These are phyloP conservation scores for Dictyostelium citrinum DNA, from an alignment of 78 protist species.

Conservation along the genomic window DNA sequence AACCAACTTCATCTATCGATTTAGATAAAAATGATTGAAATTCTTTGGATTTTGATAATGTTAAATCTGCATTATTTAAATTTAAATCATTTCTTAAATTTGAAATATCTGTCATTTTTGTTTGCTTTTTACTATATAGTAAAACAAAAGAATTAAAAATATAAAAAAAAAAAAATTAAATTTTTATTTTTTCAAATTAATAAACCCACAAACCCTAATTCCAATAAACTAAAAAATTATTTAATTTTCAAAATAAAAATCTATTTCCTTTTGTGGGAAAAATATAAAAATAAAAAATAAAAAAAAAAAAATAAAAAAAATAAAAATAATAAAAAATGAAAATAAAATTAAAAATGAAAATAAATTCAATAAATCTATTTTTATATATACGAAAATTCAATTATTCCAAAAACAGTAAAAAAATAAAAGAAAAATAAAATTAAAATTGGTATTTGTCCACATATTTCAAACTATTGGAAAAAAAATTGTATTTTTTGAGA, in stretches of 20 bases:
- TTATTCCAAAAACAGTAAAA: no score
- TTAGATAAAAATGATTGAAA: neutral
- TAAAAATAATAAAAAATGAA: no score
- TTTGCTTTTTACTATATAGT: neutral
- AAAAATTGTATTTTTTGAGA: no score
- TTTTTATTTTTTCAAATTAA: neutral
- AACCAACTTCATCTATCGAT: neutral
- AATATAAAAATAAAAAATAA: neutral
- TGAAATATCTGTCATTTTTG: neutral
- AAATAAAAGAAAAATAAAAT: no score
- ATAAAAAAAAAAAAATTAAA: no score
- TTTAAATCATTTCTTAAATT: neutral
- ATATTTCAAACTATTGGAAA: no score
- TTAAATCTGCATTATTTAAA: neutral
- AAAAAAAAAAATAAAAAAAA: neutral
- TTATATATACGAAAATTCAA: no score
- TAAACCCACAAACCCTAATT: neutral
- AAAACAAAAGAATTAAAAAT: neutral
- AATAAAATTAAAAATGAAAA: no score
- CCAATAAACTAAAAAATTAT: neutral
- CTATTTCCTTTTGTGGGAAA: neutral
- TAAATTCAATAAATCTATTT: no score
- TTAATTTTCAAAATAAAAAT: neutral
- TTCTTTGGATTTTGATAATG: neutral
- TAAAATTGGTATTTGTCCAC: no score